Evolutionary conservation across 2,329 filamentous ascomycete species (phyloP).

Genomic region (Xylogone sp.): DNA sequence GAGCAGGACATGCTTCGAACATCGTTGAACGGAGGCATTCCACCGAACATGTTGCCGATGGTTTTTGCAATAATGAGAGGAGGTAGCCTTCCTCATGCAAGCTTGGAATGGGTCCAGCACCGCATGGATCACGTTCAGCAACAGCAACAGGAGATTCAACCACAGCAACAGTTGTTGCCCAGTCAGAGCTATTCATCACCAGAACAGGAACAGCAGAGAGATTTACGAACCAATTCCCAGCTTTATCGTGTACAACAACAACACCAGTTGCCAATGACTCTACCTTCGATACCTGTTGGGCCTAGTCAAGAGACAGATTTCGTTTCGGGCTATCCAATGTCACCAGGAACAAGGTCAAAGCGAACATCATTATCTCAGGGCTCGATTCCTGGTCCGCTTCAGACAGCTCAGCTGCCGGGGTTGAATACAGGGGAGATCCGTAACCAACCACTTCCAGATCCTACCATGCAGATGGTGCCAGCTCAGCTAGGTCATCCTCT

Average conservation of each 20-base stretch:
- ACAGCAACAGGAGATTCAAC: slow-evolving; percentile 36
- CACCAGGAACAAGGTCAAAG: slow-evolving; percentile 25
- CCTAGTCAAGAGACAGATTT: slow-evolving; percentile 19
- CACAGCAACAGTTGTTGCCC: slow-evolving; percentile 35
- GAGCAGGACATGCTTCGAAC: slow-evolving; percentile 70
- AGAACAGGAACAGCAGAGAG: too few species aligned
- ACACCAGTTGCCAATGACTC: slow-evolving; percentile 39
- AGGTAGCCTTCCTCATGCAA: slow-evolving; percentile 54
- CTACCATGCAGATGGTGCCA: slow-evolving; percentile 40
- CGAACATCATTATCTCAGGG: slow-evolving; percentile 22
- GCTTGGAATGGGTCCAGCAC: slow-evolving; percentile 66
- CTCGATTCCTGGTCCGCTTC: slow-evolving; percentile 21
- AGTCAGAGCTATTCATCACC: slow-evolving; percentile 46
- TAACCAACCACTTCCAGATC: slow-evolving; percentile 28
- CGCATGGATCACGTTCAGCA: slow-evolving; percentile 51
- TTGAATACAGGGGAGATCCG: slow-evolving; percentile 38
- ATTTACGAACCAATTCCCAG: too few species aligned
- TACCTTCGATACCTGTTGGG: slow-evolving; percentile 27
- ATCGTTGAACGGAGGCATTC: slow-evolving; percentile 66
- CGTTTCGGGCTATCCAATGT: slow-evolving; percentile 28
- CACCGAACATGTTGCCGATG: slow-evolving; percentile 69
- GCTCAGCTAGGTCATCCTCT: slow-evolving; percentile 49
- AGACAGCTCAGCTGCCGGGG: slow-evolving; percentile 31
- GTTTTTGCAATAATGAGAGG: slow-evolving; percentile 71
- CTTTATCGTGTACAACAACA: slow-evolving; percentile 50